Evolutionary conservation across 2,329 filamentous ascomycete species (phyloP).

Genomic region (Penicillium sp.): DNA sequence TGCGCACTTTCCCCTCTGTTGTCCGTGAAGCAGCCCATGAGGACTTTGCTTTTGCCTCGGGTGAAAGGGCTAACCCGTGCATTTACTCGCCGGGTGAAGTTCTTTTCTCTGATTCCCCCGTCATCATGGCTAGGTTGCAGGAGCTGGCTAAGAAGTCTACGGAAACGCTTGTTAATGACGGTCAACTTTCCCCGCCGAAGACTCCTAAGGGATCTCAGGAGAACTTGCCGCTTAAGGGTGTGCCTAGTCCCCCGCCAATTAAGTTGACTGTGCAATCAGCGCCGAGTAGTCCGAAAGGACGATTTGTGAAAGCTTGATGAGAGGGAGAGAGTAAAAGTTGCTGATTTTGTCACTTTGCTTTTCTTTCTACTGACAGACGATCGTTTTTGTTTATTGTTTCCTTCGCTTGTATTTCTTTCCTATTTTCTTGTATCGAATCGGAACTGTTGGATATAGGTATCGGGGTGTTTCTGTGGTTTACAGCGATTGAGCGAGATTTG

Average conservation of each 20-base stretch:
- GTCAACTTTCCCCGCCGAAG: slow-evolving; percentile 14
- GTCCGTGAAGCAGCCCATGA: slow-evolving; percentile 56
- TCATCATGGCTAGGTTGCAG: slow-evolving; percentile 44
- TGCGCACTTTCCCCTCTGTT: slow-evolving; percentile 58
- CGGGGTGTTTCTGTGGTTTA: background rate
- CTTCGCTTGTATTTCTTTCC: background rate
- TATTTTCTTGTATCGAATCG: too few relatives aligned
- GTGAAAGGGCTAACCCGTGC: slow-evolving; percentile 49
- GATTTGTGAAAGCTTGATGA: slow-evolving; percentile 8
- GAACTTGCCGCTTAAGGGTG: background rate
- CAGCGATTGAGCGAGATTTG: too few relatives aligned
- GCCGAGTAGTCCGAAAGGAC: slow-evolving; percentile 25
- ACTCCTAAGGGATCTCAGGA: slow-evolving; percentile 5
- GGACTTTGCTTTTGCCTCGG: slow-evolving; percentile 46
- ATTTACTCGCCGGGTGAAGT: slow-evolving; percentile 56
- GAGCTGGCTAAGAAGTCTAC: slow-evolving; percentile 43
- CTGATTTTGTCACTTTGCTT: background rate
- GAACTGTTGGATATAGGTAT: too few relatives aligned
- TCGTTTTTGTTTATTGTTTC: background rate
- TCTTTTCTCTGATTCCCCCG: slow-evolving; percentile 54
- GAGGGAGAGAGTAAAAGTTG: background rate
- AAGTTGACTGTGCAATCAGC: slow-evolving; percentile 20
- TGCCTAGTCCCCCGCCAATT: slow-evolving; percentile 6
- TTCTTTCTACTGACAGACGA: too few relatives aligned
- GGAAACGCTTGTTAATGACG: slow-evolving; percentile 16